Evolutionary conservation across 225 moss, liverwort and hornwort species (phyloP).

Genomic region (Anthoceros angustus): DNA sequence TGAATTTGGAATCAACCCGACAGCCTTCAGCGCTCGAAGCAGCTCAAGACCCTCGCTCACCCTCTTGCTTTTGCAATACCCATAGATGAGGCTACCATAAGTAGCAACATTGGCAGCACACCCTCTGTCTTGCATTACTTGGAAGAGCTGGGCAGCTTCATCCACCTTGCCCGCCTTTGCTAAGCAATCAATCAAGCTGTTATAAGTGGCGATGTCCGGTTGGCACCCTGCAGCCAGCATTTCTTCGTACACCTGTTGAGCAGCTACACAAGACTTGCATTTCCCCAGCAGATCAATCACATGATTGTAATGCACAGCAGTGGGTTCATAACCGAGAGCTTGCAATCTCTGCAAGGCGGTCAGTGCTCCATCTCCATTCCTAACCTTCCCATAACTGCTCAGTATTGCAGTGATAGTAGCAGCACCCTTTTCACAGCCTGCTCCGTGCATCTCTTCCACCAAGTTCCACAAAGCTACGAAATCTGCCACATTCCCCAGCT

Average conservation of each 20-base stretch:
- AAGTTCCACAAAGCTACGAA: not conserved
- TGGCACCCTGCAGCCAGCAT: slow-evolving; percentile 6
- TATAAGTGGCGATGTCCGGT: slow-evolving; percentile 6
- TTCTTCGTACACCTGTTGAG: not conserved
- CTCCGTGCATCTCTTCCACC: not conserved
- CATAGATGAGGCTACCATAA: slow-evolving; percentile 7
- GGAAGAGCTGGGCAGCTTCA: slow-evolving; percentile 5
- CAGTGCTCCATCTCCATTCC: not conserved
- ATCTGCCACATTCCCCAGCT: not conserved
- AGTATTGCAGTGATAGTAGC: not conserved
- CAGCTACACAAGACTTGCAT: not conserved
- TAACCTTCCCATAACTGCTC: not conserved
- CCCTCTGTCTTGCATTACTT: slow-evolving; percentile 2
- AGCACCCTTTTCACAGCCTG: not conserved
- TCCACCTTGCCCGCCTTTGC: slow-evolving; percentile 7
- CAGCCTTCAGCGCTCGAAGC: slow-evolving; percentile 22
- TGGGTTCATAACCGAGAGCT: not conserved
- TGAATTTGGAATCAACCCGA: slow-evolving; percentile 33
- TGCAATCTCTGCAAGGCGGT: not conserved
- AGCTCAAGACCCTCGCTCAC: slow-evolving; percentile 8
- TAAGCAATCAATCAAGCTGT: not conserved
- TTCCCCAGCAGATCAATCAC: not conserved
- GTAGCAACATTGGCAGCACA: slow-evolving; percentile 8
- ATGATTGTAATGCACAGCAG: not conserved
- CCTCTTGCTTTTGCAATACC: slow-evolving; percentile 4